These are phyloP conservation scores for Lactarius tabidus DNA, from an alignment of 768 basidiomycete genomes.

Conservation along the genomic window DNA sequence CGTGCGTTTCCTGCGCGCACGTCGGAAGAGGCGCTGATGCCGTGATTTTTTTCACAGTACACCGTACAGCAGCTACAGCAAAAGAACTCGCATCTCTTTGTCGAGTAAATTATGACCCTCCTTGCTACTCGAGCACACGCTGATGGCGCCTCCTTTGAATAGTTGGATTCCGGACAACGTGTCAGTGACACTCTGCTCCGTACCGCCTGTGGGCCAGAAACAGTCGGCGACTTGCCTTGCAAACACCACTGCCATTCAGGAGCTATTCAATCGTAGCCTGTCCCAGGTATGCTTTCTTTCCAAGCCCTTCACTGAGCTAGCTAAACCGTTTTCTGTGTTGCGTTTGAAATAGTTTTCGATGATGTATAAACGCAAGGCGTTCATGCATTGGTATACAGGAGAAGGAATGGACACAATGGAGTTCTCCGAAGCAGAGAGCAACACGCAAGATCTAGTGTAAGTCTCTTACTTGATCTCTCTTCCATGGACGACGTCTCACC, in stretches of 20 bases:
- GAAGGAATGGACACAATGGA: slow-evolving; percentile 91
- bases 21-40: slow-evolving; percentile 15
- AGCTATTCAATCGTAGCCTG: slow-evolving; percentile 73
- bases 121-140: not conserved
- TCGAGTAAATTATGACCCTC: slow-evolving; percentile 53
- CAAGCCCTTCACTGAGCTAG: not conserved
- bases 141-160: slow-evolving; percentile 1
- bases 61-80: slow-evolving; percentile 69
- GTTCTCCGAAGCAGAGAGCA: slow-evolving; percentile 86
- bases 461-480: slow-evolving; percentile 30
- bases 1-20: slow-evolving; percentile 21
- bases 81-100: slow-evolving; percentile 71
- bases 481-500: slow-evolving; percentile 19
- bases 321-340: too few species aligned
- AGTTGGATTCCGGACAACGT: slow-evolving; percentile 93
- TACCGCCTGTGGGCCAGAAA: slow-evolving; percentile 77
- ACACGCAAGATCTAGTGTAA: slow-evolving; percentile 74
- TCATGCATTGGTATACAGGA: slow-evolving; percentile 87
- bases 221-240: slow-evolving; percentile 68
- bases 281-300: slow-evolving; percentile 42
- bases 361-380: slow-evolving; percentile 84
- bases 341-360: slow-evolving; percentile 50
- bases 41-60: slow-evolving; percentile 40
- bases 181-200: slow-evolving; percentile 75
- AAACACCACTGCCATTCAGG: slow-evolving; percentile 83